A percentile compares a stretch with the other conserved stretches of the same genome.
Conservation (phyloP, 306 rosid species). For the Medicago arabica region DNA sequence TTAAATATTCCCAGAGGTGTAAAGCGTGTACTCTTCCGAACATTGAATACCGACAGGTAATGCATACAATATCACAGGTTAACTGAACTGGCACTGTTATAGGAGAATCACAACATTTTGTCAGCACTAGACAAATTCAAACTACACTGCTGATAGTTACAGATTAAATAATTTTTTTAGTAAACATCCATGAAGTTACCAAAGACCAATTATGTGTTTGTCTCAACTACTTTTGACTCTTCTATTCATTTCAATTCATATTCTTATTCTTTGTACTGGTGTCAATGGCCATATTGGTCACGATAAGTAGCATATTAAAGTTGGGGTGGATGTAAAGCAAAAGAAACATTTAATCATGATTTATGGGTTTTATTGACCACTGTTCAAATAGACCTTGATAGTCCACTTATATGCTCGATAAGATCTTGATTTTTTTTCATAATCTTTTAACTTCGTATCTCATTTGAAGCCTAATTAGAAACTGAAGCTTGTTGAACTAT, state of each 20-base stretch:
- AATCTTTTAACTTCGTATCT: slow-evolving; percentile 15
- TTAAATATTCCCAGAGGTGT: slow-evolving; percentile 78
- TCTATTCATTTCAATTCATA: neutral
- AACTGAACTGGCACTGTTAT: neutral
- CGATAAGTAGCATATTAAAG: slow-evolving; percentile 16
- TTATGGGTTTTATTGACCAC: neutral
- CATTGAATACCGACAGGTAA: slow-evolving; percentile 84
- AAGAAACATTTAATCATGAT: slow-evolving; percentile 12
- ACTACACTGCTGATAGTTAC: neutral
- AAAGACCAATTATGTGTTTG: neutral
- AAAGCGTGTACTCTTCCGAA: slow-evolving; percentile 76
- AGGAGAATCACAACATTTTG: slow-evolving; percentile 24
- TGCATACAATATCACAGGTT: neutral
- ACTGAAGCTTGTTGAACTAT: slow-evolving; percentile 45
- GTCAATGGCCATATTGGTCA: neutral
- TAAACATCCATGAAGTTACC: neutral
- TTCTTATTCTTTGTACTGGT: neutral
- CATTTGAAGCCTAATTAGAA: slow-evolving; percentile 37
- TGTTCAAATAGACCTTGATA: neutral
- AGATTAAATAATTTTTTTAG: slow-evolving; percentile 6
- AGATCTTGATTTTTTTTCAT: slow-evolving; percentile 28
- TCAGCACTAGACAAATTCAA: neutral
- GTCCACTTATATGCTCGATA: slow-evolving; percentile 10
- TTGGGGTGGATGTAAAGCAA: slow-evolving; percentile 11
- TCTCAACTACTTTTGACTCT: neutral